Evolutionary conservation across 129 eudicot species (phyloP).

Genomic region (carrot (Daucus carota)): DNA sequence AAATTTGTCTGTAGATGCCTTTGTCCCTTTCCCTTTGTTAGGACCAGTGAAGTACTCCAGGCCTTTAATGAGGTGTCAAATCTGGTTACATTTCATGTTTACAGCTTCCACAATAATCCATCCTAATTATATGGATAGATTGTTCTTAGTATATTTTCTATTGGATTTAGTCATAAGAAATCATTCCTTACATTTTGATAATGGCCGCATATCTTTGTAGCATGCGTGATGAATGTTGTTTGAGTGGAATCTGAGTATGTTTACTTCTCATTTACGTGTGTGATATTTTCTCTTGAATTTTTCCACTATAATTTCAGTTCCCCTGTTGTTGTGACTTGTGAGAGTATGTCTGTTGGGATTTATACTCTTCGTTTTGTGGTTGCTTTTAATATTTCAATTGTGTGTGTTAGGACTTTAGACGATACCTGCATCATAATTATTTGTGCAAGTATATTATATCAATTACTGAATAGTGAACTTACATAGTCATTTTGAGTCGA

Average conservation of each 20-base stretch:
- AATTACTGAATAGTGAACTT: background rate
- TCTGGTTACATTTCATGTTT: background rate
- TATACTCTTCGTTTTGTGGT: background rate
- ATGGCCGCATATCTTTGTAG: background rate
- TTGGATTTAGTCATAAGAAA: background rate
- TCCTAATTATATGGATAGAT: background rate
- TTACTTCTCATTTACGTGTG: background rate
- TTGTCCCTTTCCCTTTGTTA: background rate
- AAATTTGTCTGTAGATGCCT: background rate
- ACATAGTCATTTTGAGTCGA: background rate
- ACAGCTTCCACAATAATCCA: background rate
- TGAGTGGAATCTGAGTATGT: background rate
- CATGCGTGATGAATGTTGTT: background rate
- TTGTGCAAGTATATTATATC: background rate
- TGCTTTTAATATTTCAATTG: background rate
- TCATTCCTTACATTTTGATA: background rate
- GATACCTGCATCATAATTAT: background rate
- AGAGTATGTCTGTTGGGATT: background rate
- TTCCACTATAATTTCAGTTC: background rate
- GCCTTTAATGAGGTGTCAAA: background rate
- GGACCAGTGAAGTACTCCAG: background rate
- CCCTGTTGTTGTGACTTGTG: background rate
- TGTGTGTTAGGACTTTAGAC: background rate
- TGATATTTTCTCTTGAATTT: background rate
- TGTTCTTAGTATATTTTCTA: background rate